A percentile compares a stretch with the other conserved stretches of the same genome.
Conservation (phyloP, 2,329 filamentous ascomycete species). For the Neurospora sp. region DNA sequence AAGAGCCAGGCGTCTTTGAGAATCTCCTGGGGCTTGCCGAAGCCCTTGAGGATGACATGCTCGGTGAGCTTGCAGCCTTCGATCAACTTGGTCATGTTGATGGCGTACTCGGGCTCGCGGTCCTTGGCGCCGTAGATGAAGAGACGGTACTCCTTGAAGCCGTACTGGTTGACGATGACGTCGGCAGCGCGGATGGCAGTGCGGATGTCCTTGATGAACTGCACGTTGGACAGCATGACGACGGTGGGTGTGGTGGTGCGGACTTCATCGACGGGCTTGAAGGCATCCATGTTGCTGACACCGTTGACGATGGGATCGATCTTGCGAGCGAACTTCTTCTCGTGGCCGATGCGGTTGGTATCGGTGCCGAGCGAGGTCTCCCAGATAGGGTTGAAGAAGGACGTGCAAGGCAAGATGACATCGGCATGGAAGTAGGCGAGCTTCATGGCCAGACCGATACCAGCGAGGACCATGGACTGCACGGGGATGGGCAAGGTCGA, state of each 20-base stretch:
- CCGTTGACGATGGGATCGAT: constrained; percentile 57
- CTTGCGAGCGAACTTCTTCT: constrained; percentile 43
- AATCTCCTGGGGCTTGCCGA: constrained; percentile 45
- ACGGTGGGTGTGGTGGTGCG: constrained; percentile 50
- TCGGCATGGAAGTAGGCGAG: constrained; percentile 35
- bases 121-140: constrained; percentile 56
- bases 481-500: constrained; percentile 39
- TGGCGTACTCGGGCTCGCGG: constrained; percentile 47
- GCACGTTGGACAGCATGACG: constrained; percentile 55
- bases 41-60: constrained; percentile 42
- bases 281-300: constrained; percentile 54
- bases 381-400: constrained; percentile 49
- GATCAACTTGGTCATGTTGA: constrained; percentile 47
- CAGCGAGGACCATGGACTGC: constrained; percentile 35
- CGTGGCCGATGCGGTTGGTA: constrained; percentile 40
- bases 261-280: constrained; percentile 49
- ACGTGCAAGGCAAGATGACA: constrained; percentile 38
- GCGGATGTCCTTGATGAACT: constrained; percentile 54
- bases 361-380: constrained; percentile 47
- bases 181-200: constrained; percentile 54
- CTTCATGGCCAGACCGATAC: constrained; percentile 32
- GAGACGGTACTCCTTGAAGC: constrained; percentile 54
- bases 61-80: constrained; percentile 42
- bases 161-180: constrained; percentile 56
- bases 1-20: constrained; percentile 48